Conservation (phyloP, 768 basidiomycete species). For the Coprinopsis cinerea region DNA sequence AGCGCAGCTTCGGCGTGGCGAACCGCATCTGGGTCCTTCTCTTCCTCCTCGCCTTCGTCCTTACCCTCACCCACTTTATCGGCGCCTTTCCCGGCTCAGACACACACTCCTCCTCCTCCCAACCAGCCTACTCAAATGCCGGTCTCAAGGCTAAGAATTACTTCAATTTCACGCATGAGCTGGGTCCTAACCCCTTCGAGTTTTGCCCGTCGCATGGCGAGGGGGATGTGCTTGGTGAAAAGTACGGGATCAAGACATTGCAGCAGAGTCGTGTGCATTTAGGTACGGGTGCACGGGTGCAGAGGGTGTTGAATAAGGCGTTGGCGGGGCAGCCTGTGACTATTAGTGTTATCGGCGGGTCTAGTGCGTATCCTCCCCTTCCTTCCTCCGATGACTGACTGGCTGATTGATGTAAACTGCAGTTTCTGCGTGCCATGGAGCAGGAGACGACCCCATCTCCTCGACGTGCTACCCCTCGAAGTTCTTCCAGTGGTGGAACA, state of each 20-base stretch:
- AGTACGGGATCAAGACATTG: constrained; percentile 72
- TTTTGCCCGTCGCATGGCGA: constrained; percentile 91
- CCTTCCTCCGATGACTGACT: constrained; percentile 8
- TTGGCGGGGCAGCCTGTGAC: constrained; percentile 82
- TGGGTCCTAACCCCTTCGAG: constrained; percentile 68
- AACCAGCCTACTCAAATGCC: constrained; percentile 33
- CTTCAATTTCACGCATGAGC: constrained; percentile 56
- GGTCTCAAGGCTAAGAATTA: constrained; percentile 75
- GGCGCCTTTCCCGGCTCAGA: constrained; percentile 34
- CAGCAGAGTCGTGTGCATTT: constrained; percentile 70
- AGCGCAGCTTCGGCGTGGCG: constrained; percentile 56
- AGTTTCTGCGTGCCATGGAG: constrained; percentile 94
- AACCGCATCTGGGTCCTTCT: constrained; percentile 67
- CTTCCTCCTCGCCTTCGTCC: constrained; percentile 45
- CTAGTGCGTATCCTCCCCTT: constrained; percentile 42
- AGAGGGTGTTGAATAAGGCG: constrained; percentile 78
- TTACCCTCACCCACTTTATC: constrained; percentile 52
- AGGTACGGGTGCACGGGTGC: constrained; percentile 78
- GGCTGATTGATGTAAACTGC: constrained; percentile 9
- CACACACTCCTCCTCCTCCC: constrained; percentile 16
- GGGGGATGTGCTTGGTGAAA: constrained; percentile 69
- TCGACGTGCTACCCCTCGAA: constrained; percentile 86
- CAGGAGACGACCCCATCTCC: constrained; percentile 85
- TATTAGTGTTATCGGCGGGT: constrained; percentile 86
- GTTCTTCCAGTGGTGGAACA: constrained; percentile 97